Evolutionary conservation across 495 filamentous ascomycete genomes (phyloP).

Genomic region (Extremus antarcticus): DNA sequence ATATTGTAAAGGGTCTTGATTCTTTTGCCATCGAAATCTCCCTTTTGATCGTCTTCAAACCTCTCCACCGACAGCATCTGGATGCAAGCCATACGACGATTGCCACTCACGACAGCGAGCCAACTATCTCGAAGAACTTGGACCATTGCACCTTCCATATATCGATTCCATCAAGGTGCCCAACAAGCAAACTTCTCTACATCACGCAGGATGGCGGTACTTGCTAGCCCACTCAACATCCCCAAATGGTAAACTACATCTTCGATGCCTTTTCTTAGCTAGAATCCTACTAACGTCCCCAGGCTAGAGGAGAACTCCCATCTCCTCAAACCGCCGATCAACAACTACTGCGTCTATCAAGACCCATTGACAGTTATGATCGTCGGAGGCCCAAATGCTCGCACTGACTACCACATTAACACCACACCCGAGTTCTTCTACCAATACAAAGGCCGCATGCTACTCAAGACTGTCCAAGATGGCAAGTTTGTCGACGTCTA

Average conservation of each 20-base stretch:
- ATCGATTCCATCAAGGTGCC: background rate
- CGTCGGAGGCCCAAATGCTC: conserved; percentile 89
- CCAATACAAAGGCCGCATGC: conserved; percentile 85
- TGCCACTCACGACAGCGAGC: background rate
- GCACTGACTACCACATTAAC: conserved; percentile 99
- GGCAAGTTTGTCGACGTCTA: conserved; percentile 66
- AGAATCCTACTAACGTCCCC: background rate
- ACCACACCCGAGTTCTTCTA: conserved; percentile 95
- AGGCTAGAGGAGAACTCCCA: conserved; percentile 92
- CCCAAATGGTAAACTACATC: conserved; percentile 61
- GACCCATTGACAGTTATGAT: conserved; percentile 75
- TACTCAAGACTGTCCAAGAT: conserved; percentile 76
- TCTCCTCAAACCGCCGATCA: conserved; percentile 86
- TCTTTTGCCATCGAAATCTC: no score
- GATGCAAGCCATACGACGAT: background rate
- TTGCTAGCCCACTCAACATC: conserved; percentile 56
- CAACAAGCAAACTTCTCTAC: background rate
- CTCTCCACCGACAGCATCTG: no score
- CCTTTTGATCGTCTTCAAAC: no score
- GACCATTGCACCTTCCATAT: background rate
- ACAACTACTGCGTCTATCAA: conserved; percentile 95
- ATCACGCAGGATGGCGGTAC: conserved; percentile 16
- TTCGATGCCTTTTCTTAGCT: background rate
- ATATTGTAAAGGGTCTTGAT: no score
- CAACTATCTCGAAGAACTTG: background rate